Conservation (phyloP, 129 eudicot species). For the Pittosporum tobira region DNA sequence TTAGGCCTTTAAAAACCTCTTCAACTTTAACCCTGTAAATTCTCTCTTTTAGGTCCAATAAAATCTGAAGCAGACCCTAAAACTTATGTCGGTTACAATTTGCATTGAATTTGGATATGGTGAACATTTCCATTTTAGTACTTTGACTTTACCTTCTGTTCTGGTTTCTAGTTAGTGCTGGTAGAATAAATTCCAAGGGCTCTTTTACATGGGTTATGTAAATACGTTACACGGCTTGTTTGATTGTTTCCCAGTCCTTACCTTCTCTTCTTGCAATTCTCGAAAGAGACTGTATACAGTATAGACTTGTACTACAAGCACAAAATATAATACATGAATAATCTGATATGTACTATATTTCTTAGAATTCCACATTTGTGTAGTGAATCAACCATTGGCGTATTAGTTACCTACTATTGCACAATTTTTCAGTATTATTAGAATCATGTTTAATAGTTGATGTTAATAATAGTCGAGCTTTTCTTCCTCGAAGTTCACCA, state of each 20-base stretch:
- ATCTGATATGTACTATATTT: neutral
- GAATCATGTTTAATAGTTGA: too few species aligned
- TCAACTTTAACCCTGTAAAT: neutral
- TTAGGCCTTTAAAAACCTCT: neutral
- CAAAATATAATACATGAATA: neutral
- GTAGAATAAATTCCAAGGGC: neutral
- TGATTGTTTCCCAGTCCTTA: neutral
- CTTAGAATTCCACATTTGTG: neutral
- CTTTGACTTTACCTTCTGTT: neutral
- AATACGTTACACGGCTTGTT: neutral
- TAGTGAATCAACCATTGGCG: neutral
- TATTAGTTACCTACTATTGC: too few species aligned
- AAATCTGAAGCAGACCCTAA: neutral
- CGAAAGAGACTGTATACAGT: too few species aligned
- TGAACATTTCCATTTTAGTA: neutral
- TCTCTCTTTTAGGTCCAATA: neutral
- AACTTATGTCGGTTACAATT: neutral
- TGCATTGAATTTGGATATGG: neutral
- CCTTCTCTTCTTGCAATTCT: too few species aligned
- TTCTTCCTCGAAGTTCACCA: neutral
- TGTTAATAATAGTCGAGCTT: neutral
- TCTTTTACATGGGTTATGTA: neutral
- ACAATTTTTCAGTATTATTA: neutral
- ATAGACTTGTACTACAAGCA: too few species aligned
- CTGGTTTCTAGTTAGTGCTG: neutral